Evolutionary conservation across 1,284 basidiomycete genomes (phyloP).

Genomic region (Ceratobasidium sp.): DNA sequence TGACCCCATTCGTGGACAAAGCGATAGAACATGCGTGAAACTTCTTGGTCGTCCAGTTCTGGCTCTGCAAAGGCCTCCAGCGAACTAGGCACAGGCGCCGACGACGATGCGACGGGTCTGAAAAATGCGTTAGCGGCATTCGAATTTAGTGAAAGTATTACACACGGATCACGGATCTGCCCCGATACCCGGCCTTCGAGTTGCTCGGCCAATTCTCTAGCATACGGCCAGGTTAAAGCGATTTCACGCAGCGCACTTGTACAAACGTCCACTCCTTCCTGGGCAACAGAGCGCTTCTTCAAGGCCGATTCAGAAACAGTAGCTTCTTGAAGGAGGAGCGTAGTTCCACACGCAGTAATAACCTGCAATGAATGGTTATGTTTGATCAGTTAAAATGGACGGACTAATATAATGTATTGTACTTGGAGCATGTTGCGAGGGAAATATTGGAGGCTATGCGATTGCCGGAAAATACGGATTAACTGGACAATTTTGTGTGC

Average conservation of each 20-base stretch:
- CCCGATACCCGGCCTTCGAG: slow-evolving; percentile 12
- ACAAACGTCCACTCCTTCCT: slow-evolving; percentile 14
- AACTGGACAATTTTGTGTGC: slow-evolving; percentile 31
- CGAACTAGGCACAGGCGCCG: neutral
- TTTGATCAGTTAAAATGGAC: too few relatives aligned
- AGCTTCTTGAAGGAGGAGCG: slow-evolving; percentile 31
- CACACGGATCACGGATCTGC: slow-evolving; percentile 12
- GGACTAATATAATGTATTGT: neutral
- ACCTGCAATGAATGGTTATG: neutral
- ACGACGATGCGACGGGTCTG: slow-evolving; percentile 4
- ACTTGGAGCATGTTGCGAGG: slow-evolving; percentile 42
- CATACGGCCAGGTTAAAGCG: slow-evolving; percentile 32
- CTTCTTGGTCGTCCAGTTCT: slow-evolving; percentile 14
- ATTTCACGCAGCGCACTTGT: slow-evolving; percentile 17
- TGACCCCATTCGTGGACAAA: slow-evolving; percentile 28
- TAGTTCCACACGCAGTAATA: slow-evolving; percentile 20
- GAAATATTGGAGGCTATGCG: slow-evolving; percentile 24
- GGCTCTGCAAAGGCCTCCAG: neutral
- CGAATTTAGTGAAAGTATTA: neutral
- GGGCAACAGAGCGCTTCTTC: slow-evolving; percentile 35
- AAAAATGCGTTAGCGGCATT: neutral
- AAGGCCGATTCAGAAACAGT: slow-evolving; percentile 31
- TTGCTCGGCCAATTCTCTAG: neutral
- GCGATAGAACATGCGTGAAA: slow-evolving; percentile 13
- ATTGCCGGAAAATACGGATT: slow-evolving; percentile 1